phyloP scores from a whole-genome alignment of 2,329 filamentous ascomycete genomes.

The Pseudohalonectria lignicola region DNA sequence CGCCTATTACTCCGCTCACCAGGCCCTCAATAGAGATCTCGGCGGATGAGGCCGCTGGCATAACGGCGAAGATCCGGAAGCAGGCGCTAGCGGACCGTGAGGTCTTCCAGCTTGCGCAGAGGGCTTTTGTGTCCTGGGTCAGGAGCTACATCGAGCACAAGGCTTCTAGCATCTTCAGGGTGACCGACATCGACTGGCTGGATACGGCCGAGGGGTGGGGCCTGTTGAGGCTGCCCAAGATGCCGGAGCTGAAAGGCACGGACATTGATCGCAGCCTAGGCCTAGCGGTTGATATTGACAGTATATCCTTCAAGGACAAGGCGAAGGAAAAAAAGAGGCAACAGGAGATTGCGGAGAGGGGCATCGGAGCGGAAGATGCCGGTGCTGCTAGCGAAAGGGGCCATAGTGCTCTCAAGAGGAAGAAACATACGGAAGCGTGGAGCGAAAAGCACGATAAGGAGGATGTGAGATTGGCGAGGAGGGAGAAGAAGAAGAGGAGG shows the following conservation, averaged over 20 bases:
- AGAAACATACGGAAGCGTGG: slow-evolving; percentile 60
- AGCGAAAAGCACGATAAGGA: slow-evolving; percentile 59
- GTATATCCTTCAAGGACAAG: slow-evolving; percentile 62
- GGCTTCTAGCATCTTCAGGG: slow-evolving; percentile 81
- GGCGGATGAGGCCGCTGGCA: slow-evolving; percentile 44
- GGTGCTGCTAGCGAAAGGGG: slow-evolving; percentile 15
- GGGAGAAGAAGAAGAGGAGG: slow-evolving; percentile 23
- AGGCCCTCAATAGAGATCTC: slow-evolving; percentile 45
- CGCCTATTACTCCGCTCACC: slow-evolving; percentile 58
- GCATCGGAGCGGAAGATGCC: slow-evolving; percentile 22
- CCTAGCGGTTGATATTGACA: slow-evolving; percentile 54
- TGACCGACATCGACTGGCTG: slow-evolving; percentile 73
- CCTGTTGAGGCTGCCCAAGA: slow-evolving; percentile 74
- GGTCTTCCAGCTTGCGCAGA: slow-evolving; percentile 78
- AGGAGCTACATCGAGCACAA: slow-evolving; percentile 86
- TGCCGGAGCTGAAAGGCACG: slow-evolving; percentile 71
- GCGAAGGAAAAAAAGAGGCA: slow-evolving; percentile 54
- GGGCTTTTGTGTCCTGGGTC: slow-evolving; percentile 88
- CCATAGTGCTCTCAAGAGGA: too few species aligned
- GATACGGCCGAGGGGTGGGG: slow-evolving; percentile 78
- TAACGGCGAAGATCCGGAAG: slow-evolving; percentile 15
- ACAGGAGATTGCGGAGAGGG: slow-evolving; percentile 38
- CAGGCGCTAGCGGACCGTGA: slow-evolving; percentile 46
- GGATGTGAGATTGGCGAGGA: slow-evolving; percentile 37
- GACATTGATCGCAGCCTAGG: slow-evolving; percentile 59